Base-by-base conservation (phyloP, 139 green algal species). In the Deuterostichococcus epilithicus region DNA sequence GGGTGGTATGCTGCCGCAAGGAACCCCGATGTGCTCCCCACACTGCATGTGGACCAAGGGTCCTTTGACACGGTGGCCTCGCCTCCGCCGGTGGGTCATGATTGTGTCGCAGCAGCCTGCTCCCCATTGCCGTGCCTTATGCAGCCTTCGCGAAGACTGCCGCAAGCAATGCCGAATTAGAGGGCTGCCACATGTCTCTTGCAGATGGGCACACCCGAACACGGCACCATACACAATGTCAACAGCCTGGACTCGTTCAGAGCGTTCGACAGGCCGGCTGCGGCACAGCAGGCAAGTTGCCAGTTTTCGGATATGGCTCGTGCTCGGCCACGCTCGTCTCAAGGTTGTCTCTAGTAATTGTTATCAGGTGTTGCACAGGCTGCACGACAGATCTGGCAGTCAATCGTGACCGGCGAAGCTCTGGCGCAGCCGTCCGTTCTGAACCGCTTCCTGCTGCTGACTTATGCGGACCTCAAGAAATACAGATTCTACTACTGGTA, bases 381-480 rank as follows among this genome's bases (percentile, higher is more conserved):
- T 0, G 81, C 76, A 3, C 33, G 37, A 1, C 42, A 77, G 32
- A 76, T 98, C 3, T 96, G 89, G 90, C 30, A 68, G 0, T 80
- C 88, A 79, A 94, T 98, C 33, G 0, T 70, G 45, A 83, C 58
- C 13, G 88, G 89, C 10, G 63, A 34, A 1, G 91, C 88, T 5
- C 78, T 86, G 63, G 28, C 33, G 0, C 30, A 81, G 35, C 85
- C 86, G 23, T 32, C 15, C 45, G 68, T 80, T 26, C 74, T 86
- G 34, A 76, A 42, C 34, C 73, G 79, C 5, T 95, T 96, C 72
- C 58, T 93, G 35, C 70, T 97, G 37, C 63, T 97, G 1, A 68
- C 82, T 0, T 88, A 92, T 83, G 94, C 90, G n/a, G 94, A 98
- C 75, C 83, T 98, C 22, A 99, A 99, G 88, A 80, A 82, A 23